phyloP scores from a whole-genome alignment of 2,329 filamentous ascomycete genomes.

The Samsoniella hepiali region DNA sequence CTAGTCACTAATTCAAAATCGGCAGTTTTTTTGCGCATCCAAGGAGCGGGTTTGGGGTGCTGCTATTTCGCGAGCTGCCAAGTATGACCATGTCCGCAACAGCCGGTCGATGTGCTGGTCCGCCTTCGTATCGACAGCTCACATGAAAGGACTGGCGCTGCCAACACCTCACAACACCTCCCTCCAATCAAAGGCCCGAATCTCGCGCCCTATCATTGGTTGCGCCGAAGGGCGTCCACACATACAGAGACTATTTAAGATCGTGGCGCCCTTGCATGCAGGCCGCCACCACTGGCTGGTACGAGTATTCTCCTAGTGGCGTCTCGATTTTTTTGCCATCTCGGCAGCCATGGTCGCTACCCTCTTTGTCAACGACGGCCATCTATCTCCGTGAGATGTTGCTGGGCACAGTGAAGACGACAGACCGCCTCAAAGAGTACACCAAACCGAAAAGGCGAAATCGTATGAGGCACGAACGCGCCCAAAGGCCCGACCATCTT shows the following conservation, averaged over 20 bases:
- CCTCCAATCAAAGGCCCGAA: constrained; percentile 10
- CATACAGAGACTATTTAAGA: constrained; percentile 4
- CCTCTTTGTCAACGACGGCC: background rate
- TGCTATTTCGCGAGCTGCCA: background rate
- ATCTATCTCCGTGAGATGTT: no score
- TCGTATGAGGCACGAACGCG: background rate
- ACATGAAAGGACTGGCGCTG: background rate
- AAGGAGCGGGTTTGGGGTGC: no score
- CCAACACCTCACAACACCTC: background rate
- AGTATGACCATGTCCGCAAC: no score
- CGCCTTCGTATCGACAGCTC: background rate
- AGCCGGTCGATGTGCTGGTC: background rate
- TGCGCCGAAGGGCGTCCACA: background rate
- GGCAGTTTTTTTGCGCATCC: background rate
- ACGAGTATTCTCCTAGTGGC: constrained; percentile 3
- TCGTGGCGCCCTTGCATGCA: constrained; percentile 14
- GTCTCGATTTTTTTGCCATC: constrained; percentile 2
- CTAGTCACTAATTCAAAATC: background rate
- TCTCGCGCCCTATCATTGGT: constrained; percentile 5
- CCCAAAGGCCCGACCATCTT: background rate
- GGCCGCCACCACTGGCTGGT: constrained; percentile 4
- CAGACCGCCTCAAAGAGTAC: background rate
- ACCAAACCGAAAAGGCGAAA: background rate
- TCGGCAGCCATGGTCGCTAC: background rate
- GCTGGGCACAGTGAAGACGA: no score